Evolutionary conservation across 805 yeast species (phyloP), one percentile per base, ranked within the genome.

Genomic region (Kregervanrija fluxuum): DNA sequence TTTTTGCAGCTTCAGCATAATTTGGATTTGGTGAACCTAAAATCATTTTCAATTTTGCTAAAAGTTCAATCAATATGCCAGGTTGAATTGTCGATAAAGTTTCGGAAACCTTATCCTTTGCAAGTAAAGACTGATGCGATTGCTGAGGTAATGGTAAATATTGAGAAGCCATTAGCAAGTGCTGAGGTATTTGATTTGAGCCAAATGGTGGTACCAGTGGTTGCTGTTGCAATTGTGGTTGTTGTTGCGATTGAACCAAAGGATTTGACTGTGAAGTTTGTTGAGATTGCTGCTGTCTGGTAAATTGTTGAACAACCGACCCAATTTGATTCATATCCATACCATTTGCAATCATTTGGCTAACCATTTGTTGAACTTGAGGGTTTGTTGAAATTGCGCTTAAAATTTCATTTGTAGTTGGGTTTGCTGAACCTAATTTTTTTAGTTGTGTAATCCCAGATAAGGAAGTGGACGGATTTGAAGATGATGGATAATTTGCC

Each of bases 61-160:
- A 69, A 36, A 84, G 67, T 56, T 83, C 89, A 31, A 85, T 75
- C 43, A 85, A 63, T 50, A 81, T 82, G 12, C 81, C 75, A 3
- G 93, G 93, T 3, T 87, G 82, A 15, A 84, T 75, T 37, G 74
- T 67, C 47, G 82, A 73, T 48, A 85, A 64, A 30, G 81, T 82
- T 47, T 73, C 69, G 30, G 82, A 80, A 37, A 82, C 77, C 35
- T 74, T 73, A 53, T 81, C 87, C 33, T 77, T 71, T 4, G 70
- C 62, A 15, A 65, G 64, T 48, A 81, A 49, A 3, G 52, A 43
- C 15, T 52, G 54, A 38, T 52, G 54, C 2, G 55, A 47, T 34
- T 53, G 56, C 35, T 57, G 57, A 17, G 75, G 37, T 73, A 74
- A 66, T 2, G 90, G 87, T 46, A 84, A 61, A 47, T 61, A 69